A percentile compares a stretch with the other conserved stretches of the same genome.
Evolutionary conservation across 257 asterid species (phyloP).

Genomic region (Mitragyna speciosa): DNA sequence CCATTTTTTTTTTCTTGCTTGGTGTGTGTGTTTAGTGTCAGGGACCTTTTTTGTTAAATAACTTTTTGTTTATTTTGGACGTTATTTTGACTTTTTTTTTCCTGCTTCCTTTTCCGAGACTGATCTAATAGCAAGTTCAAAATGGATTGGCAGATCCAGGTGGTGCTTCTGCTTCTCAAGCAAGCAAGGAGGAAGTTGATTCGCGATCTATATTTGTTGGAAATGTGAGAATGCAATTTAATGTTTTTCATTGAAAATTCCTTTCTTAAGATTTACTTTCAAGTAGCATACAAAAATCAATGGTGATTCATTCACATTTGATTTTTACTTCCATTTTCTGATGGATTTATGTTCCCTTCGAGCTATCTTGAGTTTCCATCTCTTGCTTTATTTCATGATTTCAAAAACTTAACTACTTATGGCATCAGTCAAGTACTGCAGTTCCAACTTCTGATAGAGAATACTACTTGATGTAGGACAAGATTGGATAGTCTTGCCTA

Average conservation of each 20-base stretch:
- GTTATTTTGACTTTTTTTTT: background rate
- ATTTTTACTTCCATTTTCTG: background rate
- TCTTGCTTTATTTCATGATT: background rate
- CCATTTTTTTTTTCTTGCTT: background rate
- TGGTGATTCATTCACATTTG: background rate
- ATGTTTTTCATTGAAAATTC: background rate
- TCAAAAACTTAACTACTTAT: background rate
- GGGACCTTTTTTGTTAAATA: too few species aligned
- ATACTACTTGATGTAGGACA: too few species aligned
- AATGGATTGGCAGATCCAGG: conserved; percentile 62
- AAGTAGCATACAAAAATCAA: background rate
- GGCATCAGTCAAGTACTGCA: background rate
- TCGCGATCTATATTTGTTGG: conserved; percentile 87
- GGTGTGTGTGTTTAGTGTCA: background rate
- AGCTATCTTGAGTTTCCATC: background rate
- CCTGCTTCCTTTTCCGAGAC: background rate
- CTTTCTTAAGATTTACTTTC: background rate
- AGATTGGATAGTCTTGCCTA: too few species aligned
- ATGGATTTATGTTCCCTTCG: background rate
- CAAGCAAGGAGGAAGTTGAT: conserved; percentile 82
- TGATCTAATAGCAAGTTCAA: background rate
- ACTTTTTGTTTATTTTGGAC: background rate
- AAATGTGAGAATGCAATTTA: conserved; percentile 58
- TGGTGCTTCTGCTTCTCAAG: conserved; percentile 71
- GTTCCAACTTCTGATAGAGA: background rate